A percentile compares a stretch with the other conserved stretches of the same genome.
Evolutionary conservation across 2,329 filamentous ascomycete genomes (phyloP).

Genomic region (Dactylonectria macrodidyma): DNA sequence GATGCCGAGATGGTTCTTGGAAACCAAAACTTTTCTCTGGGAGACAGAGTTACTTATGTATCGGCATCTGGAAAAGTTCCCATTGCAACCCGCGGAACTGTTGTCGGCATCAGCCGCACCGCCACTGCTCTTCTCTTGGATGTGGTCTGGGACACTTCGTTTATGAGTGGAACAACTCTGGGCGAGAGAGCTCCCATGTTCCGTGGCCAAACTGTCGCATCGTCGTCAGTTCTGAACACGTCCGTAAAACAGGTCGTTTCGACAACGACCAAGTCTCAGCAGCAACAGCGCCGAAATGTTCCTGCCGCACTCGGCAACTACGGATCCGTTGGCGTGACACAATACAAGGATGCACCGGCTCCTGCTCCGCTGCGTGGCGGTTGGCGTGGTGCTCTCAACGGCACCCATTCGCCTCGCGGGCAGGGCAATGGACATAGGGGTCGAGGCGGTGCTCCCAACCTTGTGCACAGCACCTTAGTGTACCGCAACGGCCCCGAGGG

Average conservation of each 20-base stretch:
- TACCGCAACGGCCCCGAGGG: conserved; percentile 61
- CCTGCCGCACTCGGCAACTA: conserved; percentile 65
- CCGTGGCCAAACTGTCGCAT: conserved; percentile 91
- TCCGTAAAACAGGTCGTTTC: conserved; percentile 85
- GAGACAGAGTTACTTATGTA: conserved; percentile 93
- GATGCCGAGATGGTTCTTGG: conserved; percentile 95
- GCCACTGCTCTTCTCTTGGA: conserved; percentile 87
- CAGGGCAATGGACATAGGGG: conserved; percentile 57
- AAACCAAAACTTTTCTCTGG: conserved; percentile 86
- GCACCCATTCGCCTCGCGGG: conserved; percentile 58
- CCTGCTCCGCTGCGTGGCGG: conserved; percentile 69
- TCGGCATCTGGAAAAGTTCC: conserved; percentile 95
- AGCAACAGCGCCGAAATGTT: conserved; percentile 64
- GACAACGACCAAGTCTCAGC: conserved; percentile 66
- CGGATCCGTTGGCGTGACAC: conserved; percentile 71
- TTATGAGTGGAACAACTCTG: conserved; percentile 97
- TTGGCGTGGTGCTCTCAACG: conserved; percentile 71
- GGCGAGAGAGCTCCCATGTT: conserved; percentile 93
- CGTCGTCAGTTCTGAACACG: conserved; percentile 91
- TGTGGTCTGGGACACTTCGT: conserved; percentile 92
- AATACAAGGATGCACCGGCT: conserved; percentile 71
- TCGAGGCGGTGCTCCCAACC: conserved; percentile 57
- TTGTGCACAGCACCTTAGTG: conserved; percentile 68
- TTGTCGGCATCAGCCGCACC: conserved; percentile 94
- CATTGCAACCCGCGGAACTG: conserved; percentile 90